Evolutionary conservation across 306 rosid species (phyloP).

Genomic region (Dalbergia cultrata): DNA sequence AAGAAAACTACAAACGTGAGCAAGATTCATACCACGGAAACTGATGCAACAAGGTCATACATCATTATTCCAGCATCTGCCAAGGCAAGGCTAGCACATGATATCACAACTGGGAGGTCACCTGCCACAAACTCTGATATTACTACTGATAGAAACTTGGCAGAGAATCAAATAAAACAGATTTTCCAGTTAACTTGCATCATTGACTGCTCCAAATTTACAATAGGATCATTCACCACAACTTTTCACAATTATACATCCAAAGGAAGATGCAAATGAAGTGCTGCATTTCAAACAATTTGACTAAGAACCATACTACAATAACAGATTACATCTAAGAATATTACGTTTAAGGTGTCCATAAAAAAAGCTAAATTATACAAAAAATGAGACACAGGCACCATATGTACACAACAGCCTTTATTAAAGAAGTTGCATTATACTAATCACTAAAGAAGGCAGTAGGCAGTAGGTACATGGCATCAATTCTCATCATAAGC

Average conservation of each 20-base stretch:
- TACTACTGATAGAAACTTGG: conserved; percentile 28
- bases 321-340: conserved; percentile 8
- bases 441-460: background rate
- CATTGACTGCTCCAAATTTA: conserved; percentile 36
- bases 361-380: background rate
- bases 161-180: conserved; percentile 21
- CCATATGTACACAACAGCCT: background rate
- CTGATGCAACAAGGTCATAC: conserved; percentile 93
- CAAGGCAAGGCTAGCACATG: conserved; percentile 98
- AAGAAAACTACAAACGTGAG: conserved; percentile 25
- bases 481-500: conserved; percentile 32
- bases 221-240: background rate
- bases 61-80: conserved; percentile 99
- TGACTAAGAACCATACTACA: conserved; percentile 22
- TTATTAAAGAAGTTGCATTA: conserved; percentile 30
- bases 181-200: conserved; percentile 7
- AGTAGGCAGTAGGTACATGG: background rate
- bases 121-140: conserved; percentile 56
- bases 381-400: background rate
- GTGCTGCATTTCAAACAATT: conserved; percentile 23
- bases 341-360: background rate
- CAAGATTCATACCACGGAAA: conserved; percentile 85
- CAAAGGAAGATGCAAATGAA: conserved; percentile 16
- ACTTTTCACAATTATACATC: conserved; percentile 4
- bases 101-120: conserved; percentile 92